Percentiles rank a stretch among this genome's conserved stretches.
These are phyloP conservation scores for Termitomyces sp. DNA, from an alignment of 768 basidiomycete genomes.

Conservation along the genomic window DNA sequence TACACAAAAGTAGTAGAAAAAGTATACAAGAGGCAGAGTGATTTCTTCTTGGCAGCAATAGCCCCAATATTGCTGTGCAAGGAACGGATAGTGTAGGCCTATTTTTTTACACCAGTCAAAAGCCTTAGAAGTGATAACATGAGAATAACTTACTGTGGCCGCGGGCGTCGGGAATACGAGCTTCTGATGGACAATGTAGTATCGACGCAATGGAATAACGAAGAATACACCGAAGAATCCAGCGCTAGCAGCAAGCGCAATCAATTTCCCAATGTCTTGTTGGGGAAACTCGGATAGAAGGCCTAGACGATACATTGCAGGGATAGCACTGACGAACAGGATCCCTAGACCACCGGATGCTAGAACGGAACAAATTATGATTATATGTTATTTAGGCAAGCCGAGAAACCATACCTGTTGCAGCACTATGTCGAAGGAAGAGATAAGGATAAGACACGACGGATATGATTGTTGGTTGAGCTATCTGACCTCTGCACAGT, in stretches of 20 bases:
- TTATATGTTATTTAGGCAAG: slow-evolving; percentile 8
- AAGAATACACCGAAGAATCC: slow-evolving; percentile 65
- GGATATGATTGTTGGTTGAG: not conserved
- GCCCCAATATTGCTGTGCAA: slow-evolving; percentile 51
- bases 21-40: slow-evolving; percentile 40
- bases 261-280: slow-evolving; percentile 49
- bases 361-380: slow-evolving; percentile 6
- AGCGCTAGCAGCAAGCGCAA: slow-evolving; percentile 47
- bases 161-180: slow-evolving; percentile 61
- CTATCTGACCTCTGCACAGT: slow-evolving; percentile 46
- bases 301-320: slow-evolving; percentile 53
- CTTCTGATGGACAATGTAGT: slow-evolving; percentile 60
- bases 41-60: slow-evolving; percentile 48
- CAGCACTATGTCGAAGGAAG: slow-evolving; percentile 29
- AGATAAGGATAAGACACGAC: not conserved
- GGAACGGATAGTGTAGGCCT: slow-evolving; percentile 60
- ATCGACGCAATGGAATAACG: slow-evolving; percentile 56
- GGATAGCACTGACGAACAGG: slow-evolving; percentile 54
- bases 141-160: slow-evolving; percentile 37
- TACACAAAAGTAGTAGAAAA: slow-evolving; percentile 43
- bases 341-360: slow-evolving; percentile 56
- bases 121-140: not conserved
- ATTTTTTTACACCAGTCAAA: not conserved
- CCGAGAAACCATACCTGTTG: slow-evolving; percentile 31
- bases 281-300: slow-evolving; percentile 40